Conservation (phyloP, 2,329 filamentous ascomycete genomes). For the Aspergillus sp. region DNA sequence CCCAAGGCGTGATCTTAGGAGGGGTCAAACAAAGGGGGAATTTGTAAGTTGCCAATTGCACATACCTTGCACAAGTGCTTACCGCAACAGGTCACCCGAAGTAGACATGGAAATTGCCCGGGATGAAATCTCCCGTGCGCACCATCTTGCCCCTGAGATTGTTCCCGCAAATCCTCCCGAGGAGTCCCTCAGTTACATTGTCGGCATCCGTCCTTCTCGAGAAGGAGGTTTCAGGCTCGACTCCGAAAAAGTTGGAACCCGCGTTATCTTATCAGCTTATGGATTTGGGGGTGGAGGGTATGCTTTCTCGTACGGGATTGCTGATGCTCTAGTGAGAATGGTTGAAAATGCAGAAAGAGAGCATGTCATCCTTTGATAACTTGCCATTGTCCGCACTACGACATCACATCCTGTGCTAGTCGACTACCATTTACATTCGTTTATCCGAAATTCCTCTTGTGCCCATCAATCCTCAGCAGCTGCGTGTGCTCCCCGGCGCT, state of each 20-base stretch:
- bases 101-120: constrained; percentile 36
- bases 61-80: neutral
- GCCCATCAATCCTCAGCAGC: neutral
- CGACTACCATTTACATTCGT: neutral
- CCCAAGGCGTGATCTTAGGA: constrained; percentile 34
- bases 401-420: neutral
- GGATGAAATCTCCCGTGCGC: constrained; percentile 41
- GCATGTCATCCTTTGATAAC: constrained; percentile 25
- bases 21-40: constrained; percentile 36
- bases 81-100: constrained; percentile 29
- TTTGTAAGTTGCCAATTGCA: constrained; percentile 23
- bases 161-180: constrained; percentile 32
- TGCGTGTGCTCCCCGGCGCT: neutral
- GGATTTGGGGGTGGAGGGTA: constrained; percentile 41
- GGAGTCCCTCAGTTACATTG: constrained; percentile 32
- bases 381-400: neutral
- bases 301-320: constrained; percentile 39
- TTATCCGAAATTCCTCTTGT: neutral
- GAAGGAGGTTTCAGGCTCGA: constrained; percentile 38
- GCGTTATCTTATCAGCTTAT: constrained; percentile 36
- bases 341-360: constrained; percentile 33
- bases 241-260: constrained; percentile 25
- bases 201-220: constrained; percentile 38
- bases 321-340: constrained; percentile 36
- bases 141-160: constrained; percentile 37